Evolutionary conservation across 352 stramenopile species (phyloP).

Genomic region (Pseudoperonospora humuli): DNA sequence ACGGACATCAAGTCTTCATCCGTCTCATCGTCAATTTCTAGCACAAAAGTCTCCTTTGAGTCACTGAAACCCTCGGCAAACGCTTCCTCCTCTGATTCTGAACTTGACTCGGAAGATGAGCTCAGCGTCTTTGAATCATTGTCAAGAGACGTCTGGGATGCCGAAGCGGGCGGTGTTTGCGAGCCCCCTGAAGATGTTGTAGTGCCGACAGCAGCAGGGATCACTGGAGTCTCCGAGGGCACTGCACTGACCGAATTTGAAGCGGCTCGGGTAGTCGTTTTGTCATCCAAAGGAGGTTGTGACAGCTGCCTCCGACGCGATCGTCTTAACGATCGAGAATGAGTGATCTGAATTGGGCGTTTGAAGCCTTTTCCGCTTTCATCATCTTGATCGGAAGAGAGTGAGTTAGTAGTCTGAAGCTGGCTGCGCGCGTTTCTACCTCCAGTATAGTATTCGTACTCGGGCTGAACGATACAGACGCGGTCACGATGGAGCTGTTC

Average conservation of each 20-base stretch:
- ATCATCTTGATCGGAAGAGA: conserved; percentile 29
- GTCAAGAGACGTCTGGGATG: conserved; percentile 25
- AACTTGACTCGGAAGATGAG: conserved; percentile 72
- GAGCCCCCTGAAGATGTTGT: conserved; percentile 1
- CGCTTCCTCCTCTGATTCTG: conserved; percentile 77
- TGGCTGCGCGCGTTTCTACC: conserved; percentile 24
- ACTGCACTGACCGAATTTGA: conserved; percentile 15
- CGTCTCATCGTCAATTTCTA: conserved; percentile 90
- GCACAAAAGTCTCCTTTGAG: conserved; percentile 81
- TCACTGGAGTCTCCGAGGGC: conserved; percentile 6
- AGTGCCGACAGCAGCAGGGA: conserved; percentile 1
- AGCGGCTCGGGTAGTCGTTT: not conserved
- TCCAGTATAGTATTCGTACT: conserved; percentile 42
- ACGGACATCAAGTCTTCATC: conserved; percentile 90
- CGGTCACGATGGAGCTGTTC: conserved; percentile 56
- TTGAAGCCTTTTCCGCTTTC: conserved; percentile 37
- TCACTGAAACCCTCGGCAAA: conserved; percentile 73
- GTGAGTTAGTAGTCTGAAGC: conserved; percentile 16
- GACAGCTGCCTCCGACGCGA: conserved; percentile 28
- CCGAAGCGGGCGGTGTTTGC: conserved; percentile 6
- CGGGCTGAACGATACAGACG: conserved; percentile 51
- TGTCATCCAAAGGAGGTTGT: conserved; percentile 22
- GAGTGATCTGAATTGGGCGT: conserved; percentile 25
- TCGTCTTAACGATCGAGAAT: conserved; percentile 26
- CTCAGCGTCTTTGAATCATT: conserved; percentile 50